A percentile compares a stretch with the other conserved stretches of the same genome.
These are phyloP conservation scores for Diatrype stigma DNA, from an alignment of 2,329 filamentous ascomycete genomes.

Conservation along the genomic window DNA sequence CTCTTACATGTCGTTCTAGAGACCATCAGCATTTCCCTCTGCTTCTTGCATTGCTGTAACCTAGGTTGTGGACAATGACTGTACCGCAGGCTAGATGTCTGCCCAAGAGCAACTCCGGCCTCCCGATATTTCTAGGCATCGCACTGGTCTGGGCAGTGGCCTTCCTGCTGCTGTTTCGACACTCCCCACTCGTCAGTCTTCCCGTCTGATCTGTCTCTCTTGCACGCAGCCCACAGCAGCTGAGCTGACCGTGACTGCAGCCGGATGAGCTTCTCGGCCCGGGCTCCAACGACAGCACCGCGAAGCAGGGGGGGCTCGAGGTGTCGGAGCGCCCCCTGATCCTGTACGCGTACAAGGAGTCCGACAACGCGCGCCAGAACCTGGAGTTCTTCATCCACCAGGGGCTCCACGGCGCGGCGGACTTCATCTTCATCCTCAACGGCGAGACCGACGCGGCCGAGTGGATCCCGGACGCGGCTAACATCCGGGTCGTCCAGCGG, in stretches of 20 bases:
- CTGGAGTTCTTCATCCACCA: constrained; percentile 32
- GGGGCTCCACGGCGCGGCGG: constrained; percentile 32
- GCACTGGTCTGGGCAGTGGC: not conserved
- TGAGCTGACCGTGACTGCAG: not conserved
- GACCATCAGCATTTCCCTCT: too few species aligned
- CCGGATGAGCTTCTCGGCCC: not conserved
- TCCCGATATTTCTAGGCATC: not conserved
- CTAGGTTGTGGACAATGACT: not conserved
- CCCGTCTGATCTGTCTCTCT: not conserved
- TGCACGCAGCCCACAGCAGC: not conserved
- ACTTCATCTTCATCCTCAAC: constrained; percentile 37
- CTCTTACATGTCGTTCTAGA: too few species aligned
- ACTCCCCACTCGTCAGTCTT: not conserved
- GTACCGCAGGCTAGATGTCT: not conserved
- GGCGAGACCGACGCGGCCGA: constrained; percentile 24
- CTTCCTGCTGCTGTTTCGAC: not conserved
- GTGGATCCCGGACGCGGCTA: constrained; percentile 25
- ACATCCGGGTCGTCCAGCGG: constrained; percentile 28
- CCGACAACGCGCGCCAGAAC: constrained; percentile 27
- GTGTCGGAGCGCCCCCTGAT: constrained; percentile 22
- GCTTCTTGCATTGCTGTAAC: not conserved
- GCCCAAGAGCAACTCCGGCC: not conserved
- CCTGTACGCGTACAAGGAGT: constrained; percentile 33
- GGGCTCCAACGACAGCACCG: not conserved
- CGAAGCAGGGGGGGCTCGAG: not conserved